Conservation (phyloP, 345 rosid species). For the Raphanus raphanistrum region DNA sequence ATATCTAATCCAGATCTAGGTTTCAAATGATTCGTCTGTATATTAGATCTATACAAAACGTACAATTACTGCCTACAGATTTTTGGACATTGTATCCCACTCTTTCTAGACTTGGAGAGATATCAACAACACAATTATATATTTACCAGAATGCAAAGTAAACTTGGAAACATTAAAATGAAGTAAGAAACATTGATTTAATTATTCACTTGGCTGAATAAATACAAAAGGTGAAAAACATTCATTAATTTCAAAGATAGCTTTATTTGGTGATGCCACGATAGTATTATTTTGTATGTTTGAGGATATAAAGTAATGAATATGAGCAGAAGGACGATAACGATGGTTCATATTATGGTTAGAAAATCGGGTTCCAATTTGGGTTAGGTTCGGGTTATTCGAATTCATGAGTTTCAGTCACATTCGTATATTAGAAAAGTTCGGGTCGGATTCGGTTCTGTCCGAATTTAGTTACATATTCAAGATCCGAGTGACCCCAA, state of each 20-base stretch:
- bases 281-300: conserved; percentile 33
- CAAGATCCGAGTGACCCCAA: too few relatives aligned
- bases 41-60: too few relatives aligned
- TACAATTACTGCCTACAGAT: too few relatives aligned
- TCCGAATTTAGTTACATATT: too few relatives aligned
- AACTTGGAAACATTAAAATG: conserved; percentile 26
- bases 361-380: too few relatives aligned
- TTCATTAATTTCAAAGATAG: conserved; percentile 21
- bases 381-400: too few relatives aligned
- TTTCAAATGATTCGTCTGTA: too few relatives aligned
- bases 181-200: conserved; percentile 30
- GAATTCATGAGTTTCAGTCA: too few relatives aligned
- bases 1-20: too few relatives aligned
- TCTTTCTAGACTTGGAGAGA: neutral
- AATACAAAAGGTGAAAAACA: conserved; percentile 25
- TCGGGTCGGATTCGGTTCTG: too few relatives aligned
- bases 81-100: too few relatives aligned
- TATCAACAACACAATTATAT: neutral
- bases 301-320: conserved; percentile 25
- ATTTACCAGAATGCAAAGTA: conserved; percentile 26
- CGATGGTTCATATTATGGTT: conserved; percentile 11
- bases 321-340: conserved; percentile 31
- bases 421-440: too few relatives aligned
- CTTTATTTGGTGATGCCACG: conserved; percentile 35
- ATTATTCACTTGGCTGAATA: conserved; percentile 23